These are phyloP conservation scores for Eucalyptus leucophloia DNA, from an alignment of 345 rosid species.

Conservation along the genomic window DNA sequence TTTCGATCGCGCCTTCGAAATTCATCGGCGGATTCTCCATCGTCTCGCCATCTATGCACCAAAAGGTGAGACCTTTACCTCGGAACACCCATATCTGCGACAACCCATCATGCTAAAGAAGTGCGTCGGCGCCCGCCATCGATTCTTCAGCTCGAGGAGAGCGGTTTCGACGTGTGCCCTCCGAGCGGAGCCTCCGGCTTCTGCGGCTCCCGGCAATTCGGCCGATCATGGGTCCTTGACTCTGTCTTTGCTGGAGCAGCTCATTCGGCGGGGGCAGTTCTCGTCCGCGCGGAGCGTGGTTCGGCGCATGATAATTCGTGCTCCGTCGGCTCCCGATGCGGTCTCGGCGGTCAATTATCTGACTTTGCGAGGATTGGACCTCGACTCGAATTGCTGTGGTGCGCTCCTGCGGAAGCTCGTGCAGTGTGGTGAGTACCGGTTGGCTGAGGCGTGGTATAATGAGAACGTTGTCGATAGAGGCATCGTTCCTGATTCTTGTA, in stretches of 20 bases:
- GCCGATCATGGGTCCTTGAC: slow-evolving; percentile 22
- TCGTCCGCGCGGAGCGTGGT: slow-evolving; percentile 32
- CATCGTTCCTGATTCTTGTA: slow-evolving; percentile 21
- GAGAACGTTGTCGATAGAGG: slow-evolving; percentile 22
- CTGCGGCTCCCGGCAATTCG: not conserved
- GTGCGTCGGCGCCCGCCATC: not conserved
- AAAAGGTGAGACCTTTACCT: not conserved
- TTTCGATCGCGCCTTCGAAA: not conserved
- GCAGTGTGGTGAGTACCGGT: slow-evolving; percentile 19
- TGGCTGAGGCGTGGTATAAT: slow-evolving; percentile 28
- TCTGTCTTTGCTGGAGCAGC: slow-evolving; percentile 29
- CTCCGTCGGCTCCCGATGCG: slow-evolving; percentile 27
- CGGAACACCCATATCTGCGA: not conserved
- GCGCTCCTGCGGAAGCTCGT: slow-evolving; percentile 32
- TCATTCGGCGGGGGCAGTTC: slow-evolving; percentile 23
- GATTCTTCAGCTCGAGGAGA: slow-evolving; percentile 15
- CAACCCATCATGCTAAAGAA: not conserved
- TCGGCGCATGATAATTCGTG: slow-evolving; percentile 21
- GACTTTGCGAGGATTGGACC: slow-evolving; percentile 19
- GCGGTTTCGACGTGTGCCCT: slow-evolving; percentile 14
- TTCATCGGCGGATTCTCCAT: not conserved
- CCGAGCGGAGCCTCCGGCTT: slow-evolving; percentile 2
- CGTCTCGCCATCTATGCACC: not conserved
- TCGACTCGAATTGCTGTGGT: slow-evolving; percentile 13
- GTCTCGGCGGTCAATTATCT: slow-evolving; percentile 26